Conservation (phyloP, 805 yeast species). For the Blastobotrys muscicola region DNA sequence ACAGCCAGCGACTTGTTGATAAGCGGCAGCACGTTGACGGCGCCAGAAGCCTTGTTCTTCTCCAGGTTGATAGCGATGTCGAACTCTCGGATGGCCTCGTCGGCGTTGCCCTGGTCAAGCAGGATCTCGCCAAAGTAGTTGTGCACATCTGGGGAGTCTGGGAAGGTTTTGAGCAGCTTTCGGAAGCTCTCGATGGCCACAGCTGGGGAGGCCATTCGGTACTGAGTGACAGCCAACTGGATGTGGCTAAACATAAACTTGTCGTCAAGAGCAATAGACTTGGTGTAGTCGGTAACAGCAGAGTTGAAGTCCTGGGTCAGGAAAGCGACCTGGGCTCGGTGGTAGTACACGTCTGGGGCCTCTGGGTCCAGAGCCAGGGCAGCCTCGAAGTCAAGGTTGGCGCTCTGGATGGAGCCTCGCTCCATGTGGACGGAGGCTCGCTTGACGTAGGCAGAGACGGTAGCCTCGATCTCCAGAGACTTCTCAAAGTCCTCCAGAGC, state of each 20-base stretch:
- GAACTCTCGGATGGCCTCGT: constrained; percentile 70
- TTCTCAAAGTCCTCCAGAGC: constrained; percentile 57
- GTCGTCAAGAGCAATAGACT: constrained; percentile 66
- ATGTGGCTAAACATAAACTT: constrained; percentile 75
- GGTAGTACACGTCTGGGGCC: constrained; percentile 81
- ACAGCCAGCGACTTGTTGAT: constrained; percentile 73
- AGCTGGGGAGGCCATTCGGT: constrained; percentile 46
- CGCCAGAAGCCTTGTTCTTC: constrained; percentile 41
- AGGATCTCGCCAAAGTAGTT: constrained; percentile 93
- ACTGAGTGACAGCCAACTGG: constrained; percentile 86
- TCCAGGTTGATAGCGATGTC: constrained; percentile 81
- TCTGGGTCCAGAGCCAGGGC: constrained; percentile 63
- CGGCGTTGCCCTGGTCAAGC: constrained; percentile 66
- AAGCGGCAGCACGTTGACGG: constrained; percentile 82
- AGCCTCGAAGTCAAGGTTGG: constrained; percentile 55
- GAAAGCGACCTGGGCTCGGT: constrained; percentile 86
- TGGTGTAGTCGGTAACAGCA: constrained; percentile 67
- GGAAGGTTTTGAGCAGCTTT: constrained; percentile 45
- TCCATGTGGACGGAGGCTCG: constrained; percentile 81
- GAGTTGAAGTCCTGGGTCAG: constrained; percentile 61
- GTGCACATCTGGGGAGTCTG: constrained; percentile 84
- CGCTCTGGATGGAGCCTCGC: constrained; percentile 50
- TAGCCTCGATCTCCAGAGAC: constrained; percentile 59
- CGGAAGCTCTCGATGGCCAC: constrained; percentile 13
- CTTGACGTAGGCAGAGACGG: constrained; percentile 67